A percentile compares a stretch with the other conserved stretches of the same genome.
phyloP scores from a whole-genome alignment of 768 basidiomycete genomes.

The Strobilomyces confusus region DNA sequence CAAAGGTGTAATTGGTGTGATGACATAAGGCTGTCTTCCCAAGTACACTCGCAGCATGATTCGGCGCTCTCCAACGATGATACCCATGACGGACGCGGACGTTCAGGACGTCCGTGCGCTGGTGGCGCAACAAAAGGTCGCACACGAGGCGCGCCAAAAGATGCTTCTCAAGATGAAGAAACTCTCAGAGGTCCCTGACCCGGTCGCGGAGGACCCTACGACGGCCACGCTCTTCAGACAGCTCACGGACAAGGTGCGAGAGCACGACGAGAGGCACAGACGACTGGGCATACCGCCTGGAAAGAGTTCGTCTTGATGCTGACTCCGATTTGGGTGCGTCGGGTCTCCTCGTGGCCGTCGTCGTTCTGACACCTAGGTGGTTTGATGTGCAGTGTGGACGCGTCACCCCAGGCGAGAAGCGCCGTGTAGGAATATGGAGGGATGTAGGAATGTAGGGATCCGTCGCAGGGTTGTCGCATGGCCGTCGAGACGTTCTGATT shows the following conservation, averaged over 20 bases:
- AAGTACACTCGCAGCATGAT: slow-evolving; percentile 58
- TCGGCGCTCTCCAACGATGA: slow-evolving; percentile 70
- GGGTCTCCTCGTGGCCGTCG: neutral
- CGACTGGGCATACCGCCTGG: slow-evolving; percentile 27
- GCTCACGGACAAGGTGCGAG: slow-evolving; percentile 21
- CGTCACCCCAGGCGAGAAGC: neutral
- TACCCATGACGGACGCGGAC: slow-evolving; percentile 71
- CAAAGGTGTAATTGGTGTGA: too few species aligned
- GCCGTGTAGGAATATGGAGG: neutral
- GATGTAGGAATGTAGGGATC: neutral
- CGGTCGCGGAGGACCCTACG: slow-evolving; percentile 7
- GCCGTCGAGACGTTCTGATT: too few species aligned
- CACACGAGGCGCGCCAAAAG: slow-evolving; percentile 38
- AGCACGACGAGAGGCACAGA: slow-evolving; percentile 26
- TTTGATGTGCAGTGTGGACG: too few species aligned
- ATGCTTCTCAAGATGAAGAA: slow-evolving; percentile 43
- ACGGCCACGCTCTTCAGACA: slow-evolving; percentile 12
- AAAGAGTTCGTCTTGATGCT: slow-evolving; percentile 20
- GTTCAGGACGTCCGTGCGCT: slow-evolving; percentile 74
- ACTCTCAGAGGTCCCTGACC: slow-evolving; percentile 35
- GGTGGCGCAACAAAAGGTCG: slow-evolving; percentile 45
- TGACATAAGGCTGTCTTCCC: too few species aligned
- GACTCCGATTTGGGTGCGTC: neutral
- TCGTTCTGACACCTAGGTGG: neutral
- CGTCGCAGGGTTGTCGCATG: too few species aligned